These are phyloP conservation scores for Corinectria fuckeliana DNA, from an alignment of 2,329 filamentous ascomycete genomes.

Conservation along the genomic window DNA sequence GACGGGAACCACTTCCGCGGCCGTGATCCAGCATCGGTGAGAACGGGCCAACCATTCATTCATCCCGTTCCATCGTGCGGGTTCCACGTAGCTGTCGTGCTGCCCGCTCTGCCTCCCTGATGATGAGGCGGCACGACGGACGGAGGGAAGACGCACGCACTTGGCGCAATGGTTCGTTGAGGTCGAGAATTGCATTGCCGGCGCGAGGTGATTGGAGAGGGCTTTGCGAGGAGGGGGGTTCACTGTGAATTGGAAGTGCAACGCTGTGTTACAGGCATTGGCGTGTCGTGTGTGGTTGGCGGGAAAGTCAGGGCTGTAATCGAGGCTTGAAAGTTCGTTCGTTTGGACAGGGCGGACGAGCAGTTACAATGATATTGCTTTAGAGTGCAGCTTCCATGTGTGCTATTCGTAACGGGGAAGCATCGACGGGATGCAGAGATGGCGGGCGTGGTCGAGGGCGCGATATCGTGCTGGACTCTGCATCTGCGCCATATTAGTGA, in stretches of 20 bases:
- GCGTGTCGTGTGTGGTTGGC: not conserved
- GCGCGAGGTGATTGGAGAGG: not conserved
- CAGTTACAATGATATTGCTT: not conserved
- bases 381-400: not conserved
- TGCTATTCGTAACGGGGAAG: no score
- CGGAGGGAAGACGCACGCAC: not conserved
- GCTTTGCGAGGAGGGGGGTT: not conserved
- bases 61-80: no score
- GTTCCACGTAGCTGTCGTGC: not conserved
- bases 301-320: not conserved
- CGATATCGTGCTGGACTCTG: not conserved
- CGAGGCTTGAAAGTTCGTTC: not conserved
- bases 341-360: not conserved
- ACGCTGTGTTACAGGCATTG: not conserved
- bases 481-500: not conserved
- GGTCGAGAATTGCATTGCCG: not conserved
- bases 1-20: no score
- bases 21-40: not conserved
- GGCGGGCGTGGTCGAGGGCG: not conserved
- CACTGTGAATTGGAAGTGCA: not conserved
- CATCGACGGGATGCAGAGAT: not conserved
- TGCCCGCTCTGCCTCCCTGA: not conserved
- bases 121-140: not conserved
- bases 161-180: not conserved
- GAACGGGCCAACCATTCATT: not conserved